A percentile compares a stretch with the other conserved stretches of the same genome.
phyloP scores from a whole-genome alignment of 2,329 filamentous ascomycete genomes.

The Ilyonectria mors-panacis region DNA sequence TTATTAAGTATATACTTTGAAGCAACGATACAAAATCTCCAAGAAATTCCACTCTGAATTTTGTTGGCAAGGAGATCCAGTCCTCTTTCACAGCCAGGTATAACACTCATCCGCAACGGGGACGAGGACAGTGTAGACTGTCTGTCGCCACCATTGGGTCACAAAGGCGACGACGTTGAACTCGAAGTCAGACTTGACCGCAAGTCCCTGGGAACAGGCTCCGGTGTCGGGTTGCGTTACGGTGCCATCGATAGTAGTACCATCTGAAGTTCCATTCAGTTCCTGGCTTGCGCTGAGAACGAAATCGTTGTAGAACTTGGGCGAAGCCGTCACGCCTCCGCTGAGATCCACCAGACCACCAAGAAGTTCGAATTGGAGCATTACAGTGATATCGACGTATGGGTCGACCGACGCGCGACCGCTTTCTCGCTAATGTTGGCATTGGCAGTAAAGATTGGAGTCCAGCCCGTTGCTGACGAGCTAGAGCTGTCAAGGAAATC shows the following conservation, averaged over 20 bases:
- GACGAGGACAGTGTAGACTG: conserved; percentile 39
- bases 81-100: conserved; percentile 25
- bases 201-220: conserved; percentile 43
- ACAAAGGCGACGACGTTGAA: conserved; percentile 48
- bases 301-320: conserved; percentile 56
- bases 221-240: conserved; percentile 34
- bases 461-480: conserved; percentile 53
- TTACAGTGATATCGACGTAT: conserved; percentile 54
- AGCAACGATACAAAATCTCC: not conserved
- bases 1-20: not conserved
- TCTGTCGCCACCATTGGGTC: conserved; percentile 45
- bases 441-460: conserved; percentile 53
- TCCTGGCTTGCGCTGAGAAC: conserved; percentile 47
- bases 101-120: conserved; percentile 39
- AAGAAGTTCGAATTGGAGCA: conserved; percentile 56
- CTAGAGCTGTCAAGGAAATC: conserved; percentile 52
- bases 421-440: conserved; percentile 53
- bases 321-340: conserved; percentile 55
- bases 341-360: conserved; percentile 53
- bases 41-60: not conserved
- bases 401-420: conserved; percentile 52
- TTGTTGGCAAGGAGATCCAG: not conserved
- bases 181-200: conserved; percentile 46
- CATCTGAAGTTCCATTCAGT: conserved; percentile 33
- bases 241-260: not conserved